Base-by-base conservation (phyloP, 495 filamentous ascomycete genomes). In the Aspergillus sclerotioniger region DNA sequence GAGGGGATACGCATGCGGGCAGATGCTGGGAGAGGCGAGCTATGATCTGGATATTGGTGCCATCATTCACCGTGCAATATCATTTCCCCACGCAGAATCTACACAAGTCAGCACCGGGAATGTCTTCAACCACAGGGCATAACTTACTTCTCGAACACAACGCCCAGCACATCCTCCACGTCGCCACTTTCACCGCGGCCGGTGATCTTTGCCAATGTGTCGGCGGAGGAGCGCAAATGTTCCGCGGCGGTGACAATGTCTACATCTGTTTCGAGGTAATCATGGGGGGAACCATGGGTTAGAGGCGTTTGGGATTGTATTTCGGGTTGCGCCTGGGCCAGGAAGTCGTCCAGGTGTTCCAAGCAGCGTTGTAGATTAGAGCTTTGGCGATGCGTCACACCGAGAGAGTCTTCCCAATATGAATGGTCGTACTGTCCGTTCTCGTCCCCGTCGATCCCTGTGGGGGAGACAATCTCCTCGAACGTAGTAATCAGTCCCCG, bases 191-290 rank as follows among this genome's bases (percentile, higher is more conserved):
- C 89, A 2, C 92, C 94, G 55, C 84, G 85, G 2, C 94, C 94
- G 4, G 91, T 98, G 58, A 97, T 96, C 61, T 86, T 84, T 2
- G 90, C 88, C 10, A 99, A 76, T 53, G 82, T 82, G 32, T 87
- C 86, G 3, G 92, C 95, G 13, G 93, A 92, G 47, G 82, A 82
- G 32, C 94, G 89, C 52, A 98, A 72, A 67, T 90, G 82, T 71
- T 99, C 94, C 0, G 94, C 95, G n/a, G 91, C 92, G 46, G 92
- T 77, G 3, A 97, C 95, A n/a, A 98, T 85, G 67, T 98, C 92
- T 17, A 83, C 61, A 0, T 84, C 80, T 9, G 62, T 69, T 12
- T 79, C 79, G 8, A 62, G 53, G 13, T n/a, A 15, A 62, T 64
- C 25, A n/a, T 25, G 41, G 31, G 77, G 76, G 55, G 78, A 73